Conservation (phyloP, 352 stramenopile genomes). For the Pythium periplocum region DNA sequence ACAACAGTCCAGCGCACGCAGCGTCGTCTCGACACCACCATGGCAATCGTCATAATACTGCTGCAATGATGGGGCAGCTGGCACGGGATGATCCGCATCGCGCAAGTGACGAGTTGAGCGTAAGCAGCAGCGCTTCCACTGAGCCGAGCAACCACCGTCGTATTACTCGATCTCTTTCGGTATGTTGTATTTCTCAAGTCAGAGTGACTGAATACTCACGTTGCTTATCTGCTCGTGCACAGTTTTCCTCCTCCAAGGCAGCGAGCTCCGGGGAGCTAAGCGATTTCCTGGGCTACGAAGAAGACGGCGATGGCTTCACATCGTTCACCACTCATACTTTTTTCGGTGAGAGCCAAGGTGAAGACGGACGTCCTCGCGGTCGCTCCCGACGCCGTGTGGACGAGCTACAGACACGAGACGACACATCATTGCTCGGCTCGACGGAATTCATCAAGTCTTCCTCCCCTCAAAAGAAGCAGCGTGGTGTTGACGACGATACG, state of each 20-base stretch:
- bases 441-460: no score
- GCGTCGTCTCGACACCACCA: constrained; percentile 9
- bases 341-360: neutral
- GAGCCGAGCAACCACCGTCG: constrained; percentile 46
- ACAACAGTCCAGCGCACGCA: constrained; percentile 8
- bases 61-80: neutral
- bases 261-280: constrained; percentile 36
- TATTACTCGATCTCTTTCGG: constrained; percentile 45
- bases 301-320: constrained; percentile 31
- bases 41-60: constrained; percentile 15
- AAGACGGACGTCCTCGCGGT: no score
- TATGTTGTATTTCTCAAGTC: constrained; percentile 23
- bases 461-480: no score
- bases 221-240: constrained; percentile 11
- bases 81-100: neutral
- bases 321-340: constrained; percentile 29
- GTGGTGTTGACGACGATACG: no score
- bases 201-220: constrained; percentile 1
- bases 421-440: no score
- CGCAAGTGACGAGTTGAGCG: constrained; percentile 32
- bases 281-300: constrained; percentile 55
- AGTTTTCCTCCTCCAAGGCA: constrained; percentile 22
- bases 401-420: no score
- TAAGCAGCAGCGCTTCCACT: constrained; percentile 60
- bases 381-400: no score